Conservation (phyloP, 106 monocot genomes). For the Ottelia alismoides region DNA sequence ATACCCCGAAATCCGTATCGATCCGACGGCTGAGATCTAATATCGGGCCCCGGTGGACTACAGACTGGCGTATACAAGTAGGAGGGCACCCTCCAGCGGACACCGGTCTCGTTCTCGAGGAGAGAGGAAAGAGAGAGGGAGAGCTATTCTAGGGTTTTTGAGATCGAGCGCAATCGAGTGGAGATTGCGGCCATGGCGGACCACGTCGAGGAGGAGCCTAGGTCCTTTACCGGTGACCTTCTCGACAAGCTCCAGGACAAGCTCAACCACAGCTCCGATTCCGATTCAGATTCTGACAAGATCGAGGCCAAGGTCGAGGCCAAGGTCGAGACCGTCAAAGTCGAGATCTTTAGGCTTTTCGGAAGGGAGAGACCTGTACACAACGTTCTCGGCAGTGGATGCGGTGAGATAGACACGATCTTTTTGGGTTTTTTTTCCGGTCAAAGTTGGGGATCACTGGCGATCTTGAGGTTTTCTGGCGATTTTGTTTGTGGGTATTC, state of each 20-base stretch:
- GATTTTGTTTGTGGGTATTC: no score
- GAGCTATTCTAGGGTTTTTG: slow-evolving; percentile 3
- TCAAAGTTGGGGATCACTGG: neutral
- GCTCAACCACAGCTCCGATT: slow-evolving; percentile 5
- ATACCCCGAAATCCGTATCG: no score
- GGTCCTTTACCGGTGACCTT: neutral
- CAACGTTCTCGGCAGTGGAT: slow-evolving; percentile 29
- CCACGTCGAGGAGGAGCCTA: slow-evolving; percentile 4
- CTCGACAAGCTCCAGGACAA: slow-evolving; percentile 15
- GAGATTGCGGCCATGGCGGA: neutral
- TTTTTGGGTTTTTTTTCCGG: neutral
- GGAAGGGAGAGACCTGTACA: slow-evolving; percentile 27
- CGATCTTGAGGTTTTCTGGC: no score
- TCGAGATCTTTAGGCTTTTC: slow-evolving; percentile 18
- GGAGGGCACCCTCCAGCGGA: no score
- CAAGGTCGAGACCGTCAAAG: no score
- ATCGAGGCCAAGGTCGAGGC: slow-evolving; percentile 4
- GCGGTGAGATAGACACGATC: neutral
- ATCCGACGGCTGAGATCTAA: no score
- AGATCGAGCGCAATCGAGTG: neutral
- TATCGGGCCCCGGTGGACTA: no score
- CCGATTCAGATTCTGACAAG: slow-evolving; percentile 35
- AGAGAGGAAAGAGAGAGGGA: neutral
- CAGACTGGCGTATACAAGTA: no score
- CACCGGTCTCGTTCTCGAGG: no score